These are phyloP conservation scores for Cytospora piceicola DNA, from an alignment of 2,329 filamentous ascomycete species.

Conservation along the genomic window DNA sequence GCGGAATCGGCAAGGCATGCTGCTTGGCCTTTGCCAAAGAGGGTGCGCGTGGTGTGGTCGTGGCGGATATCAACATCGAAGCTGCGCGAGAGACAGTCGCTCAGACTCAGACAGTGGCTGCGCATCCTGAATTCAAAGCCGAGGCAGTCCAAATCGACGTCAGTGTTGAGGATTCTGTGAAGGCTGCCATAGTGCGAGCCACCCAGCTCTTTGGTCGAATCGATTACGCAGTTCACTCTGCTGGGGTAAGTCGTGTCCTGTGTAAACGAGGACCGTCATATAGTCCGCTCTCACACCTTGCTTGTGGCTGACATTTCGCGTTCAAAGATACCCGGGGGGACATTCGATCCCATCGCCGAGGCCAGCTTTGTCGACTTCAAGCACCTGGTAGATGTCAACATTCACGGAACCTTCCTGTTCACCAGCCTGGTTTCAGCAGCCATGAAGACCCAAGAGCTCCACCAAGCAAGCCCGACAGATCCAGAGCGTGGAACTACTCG, in stretches of 20 bases:
- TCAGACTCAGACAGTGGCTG: not conserved
- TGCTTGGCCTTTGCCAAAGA: conserved; percentile 20
- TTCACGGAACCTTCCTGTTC: conserved; percentile 22
- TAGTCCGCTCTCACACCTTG: not conserved
- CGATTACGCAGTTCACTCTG: conserved; percentile 25
- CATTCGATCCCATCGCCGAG: conserved; percentile 22
- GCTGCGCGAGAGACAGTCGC: conserved; percentile 6
- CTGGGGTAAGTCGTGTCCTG: conserved; percentile 10
- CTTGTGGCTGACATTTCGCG: not conserved
- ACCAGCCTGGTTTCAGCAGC: conserved; percentile 13
- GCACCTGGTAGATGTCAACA: conserved; percentile 18
- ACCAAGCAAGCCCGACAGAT: conserved; percentile 3
- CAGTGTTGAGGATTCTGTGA: conserved; percentile 14
- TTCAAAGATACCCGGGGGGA: conserved; percentile 11
- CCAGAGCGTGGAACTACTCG: conserved; percentile 10
- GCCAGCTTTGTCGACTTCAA: conserved; percentile 26
- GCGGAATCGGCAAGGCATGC: conserved; percentile 18
- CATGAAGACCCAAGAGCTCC: conserved; percentile 16
- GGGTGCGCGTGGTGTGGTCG: conserved; percentile 4
- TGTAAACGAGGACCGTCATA: not conserved
- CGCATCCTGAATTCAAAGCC: not conserved
- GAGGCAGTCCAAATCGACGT: conserved; percentile 14
- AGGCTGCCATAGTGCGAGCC: not conserved
- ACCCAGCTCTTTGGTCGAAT: conserved; percentile 10
- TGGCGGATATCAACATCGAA: conserved; percentile 20